A percentile compares a stretch with the other conserved stretches of the same genome.
Evolutionary conservation across 768 basidiomycete species (phyloP).

Genomic region (Collybia mongolica): DNA sequence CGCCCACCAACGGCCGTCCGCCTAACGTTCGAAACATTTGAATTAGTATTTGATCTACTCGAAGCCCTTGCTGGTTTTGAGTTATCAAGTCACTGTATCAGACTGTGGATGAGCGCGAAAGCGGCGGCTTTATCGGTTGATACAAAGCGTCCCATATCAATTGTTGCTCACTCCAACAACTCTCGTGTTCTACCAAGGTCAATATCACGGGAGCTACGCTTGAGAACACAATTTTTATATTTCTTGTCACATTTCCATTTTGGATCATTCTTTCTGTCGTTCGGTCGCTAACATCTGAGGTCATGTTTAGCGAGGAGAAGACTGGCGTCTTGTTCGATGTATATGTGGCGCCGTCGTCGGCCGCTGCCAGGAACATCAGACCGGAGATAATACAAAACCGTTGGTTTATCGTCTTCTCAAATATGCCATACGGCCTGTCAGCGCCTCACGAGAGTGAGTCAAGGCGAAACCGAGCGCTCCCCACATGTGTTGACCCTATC

Average conservation of each 20-base stretch:
- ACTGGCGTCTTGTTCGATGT: constrained; percentile 69
- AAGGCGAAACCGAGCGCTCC: too few species aligned
- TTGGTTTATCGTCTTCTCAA: constrained; percentile 75
- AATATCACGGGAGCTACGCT: constrained; percentile 86
- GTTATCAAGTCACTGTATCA: constrained; percentile 16
- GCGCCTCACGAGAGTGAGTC: constrained; percentile 62
- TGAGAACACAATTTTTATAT: constrained; percentile 68
- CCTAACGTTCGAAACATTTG: constrained; percentile 19
- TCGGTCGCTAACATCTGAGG: constrained; percentile 4
- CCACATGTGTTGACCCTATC: too few species aligned
- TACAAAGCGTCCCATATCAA: constrained; percentile 91
- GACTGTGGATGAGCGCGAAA: constrained; percentile 19
- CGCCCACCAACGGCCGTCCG: constrained; percentile 59
- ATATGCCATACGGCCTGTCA: constrained; percentile 76
- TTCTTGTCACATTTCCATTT: constrained; percentile 8
- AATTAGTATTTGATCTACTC: constrained; percentile 12
- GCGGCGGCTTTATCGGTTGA: constrained; percentile 68
- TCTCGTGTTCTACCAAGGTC: constrained; percentile 65
- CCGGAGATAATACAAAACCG: constrained; percentile 24
- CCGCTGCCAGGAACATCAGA: constrained; percentile 54
- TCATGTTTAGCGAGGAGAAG: constrained; percentile 48
- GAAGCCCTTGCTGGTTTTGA: constrained; percentile 68
- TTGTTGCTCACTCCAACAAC: constrained; percentile 79
- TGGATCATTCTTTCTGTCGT: constrained; percentile 6
- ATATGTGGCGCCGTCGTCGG: constrained; percentile 84